Base-by-base conservation (phyloP, 257 asterid genomes). In the Thymus mandschuricus region DNA sequence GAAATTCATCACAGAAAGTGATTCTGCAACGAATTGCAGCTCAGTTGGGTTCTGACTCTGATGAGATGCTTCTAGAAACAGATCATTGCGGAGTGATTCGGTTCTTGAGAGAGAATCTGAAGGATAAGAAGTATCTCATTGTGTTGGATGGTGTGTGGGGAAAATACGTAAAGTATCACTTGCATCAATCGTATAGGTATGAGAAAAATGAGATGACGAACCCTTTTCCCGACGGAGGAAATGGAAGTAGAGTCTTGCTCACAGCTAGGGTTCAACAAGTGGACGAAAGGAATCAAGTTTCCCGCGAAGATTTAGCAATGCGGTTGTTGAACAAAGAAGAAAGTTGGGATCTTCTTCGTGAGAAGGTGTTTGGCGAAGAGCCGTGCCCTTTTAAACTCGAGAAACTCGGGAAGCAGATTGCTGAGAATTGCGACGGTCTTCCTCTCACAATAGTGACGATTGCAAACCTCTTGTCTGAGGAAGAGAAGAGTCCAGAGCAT, bases 131-230 rank as follows among this genome's bases (percentile, higher is more conserved):
- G 28, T 83, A 80, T 43, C 75, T 84, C 43, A 76, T 82, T 28
- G 70, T 82, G 4, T 3, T 82, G 50, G 87, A 85, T 51, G 87
- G 80, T 9, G 61, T 82, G 3, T 82, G 86, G 89, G 66, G 58
- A 6, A 52, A 38, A 10, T 1, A 10, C 2, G 71, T 9, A 2
- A 15, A 29, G 56, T 69, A 55, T 43, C 30, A 55, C 56, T 52
- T 69, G 13, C 57, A 69, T 1, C 64, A 46, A 15, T 56, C 29
- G 0, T 55, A 56, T 9, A 29, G 46, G 8, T 69, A 69, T 12
- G 35, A 38, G 3, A 63, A 66, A 69, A 6, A 75, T 15, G 33
- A 28, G 3, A 4, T 78, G 34, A 70, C 2, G 1, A 15, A 49
- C 2, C 60, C 61, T 30, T 52, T 83, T 51, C 75, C 84, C 0